Evolutionary conservation across 805 yeast species (phyloP), one percentile per base, ranked within the genome.

Genomic region (Cyberlindnera bimundalis): DNA sequence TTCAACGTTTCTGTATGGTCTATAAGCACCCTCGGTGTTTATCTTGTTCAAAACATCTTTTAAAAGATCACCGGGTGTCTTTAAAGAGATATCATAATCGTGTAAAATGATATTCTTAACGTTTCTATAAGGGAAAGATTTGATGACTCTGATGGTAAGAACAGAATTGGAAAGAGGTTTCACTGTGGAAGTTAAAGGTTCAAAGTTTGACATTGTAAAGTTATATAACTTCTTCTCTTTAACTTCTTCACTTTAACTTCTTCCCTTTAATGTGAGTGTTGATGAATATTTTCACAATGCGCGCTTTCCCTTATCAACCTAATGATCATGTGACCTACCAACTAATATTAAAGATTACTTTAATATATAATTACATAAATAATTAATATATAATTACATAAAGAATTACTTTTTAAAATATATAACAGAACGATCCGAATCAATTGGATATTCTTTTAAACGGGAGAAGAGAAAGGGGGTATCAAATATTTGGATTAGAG

Each of bases 111-210:
- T 67, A 58, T 86, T 88, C 59, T 81, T 82, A 37, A 87, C 90
- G 53, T 91, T 89, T 65, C 96, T 74, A 65, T 84, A 87, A 18
- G 93, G 91, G 60, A 93, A 93, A 1, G 96, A 88, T 59, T 91
- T 91, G 56, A 93, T 78, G 17, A 93, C 76, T 43, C 99, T 76
- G 6, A 93, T 73, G 0, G 99, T 93, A 30, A 93, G 63, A 12
- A 88, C 78, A 0, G 96, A 81, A 58, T 79, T 81, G 6, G 66
- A 50, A 8, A 65, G 50, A 16, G 58, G 96, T 44, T 86, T 76
- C 11, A 79, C 82, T 14, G 79, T 78, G 1, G 95, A 84, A 0
- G 95, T 86, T 41, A 88, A 65, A 1, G 96, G 96, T 55, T 86
- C 91, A 39, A 35, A 44, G 34, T 49, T 39, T 42, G 51, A 49